Conservation (phyloP, 1,139 yeast genomes). For the Eremothecium gossypii region DNA sequence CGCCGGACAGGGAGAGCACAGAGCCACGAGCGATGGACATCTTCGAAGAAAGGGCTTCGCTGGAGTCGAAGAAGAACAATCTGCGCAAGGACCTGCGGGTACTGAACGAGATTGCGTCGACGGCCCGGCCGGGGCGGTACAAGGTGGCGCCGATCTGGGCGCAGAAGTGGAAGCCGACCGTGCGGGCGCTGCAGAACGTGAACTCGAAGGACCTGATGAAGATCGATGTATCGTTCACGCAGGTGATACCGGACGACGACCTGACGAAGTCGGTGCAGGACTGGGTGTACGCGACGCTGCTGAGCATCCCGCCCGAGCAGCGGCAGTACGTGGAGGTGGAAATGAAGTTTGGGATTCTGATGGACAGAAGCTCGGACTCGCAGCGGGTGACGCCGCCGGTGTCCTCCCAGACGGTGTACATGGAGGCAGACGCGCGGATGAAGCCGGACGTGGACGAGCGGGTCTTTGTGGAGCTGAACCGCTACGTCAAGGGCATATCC, state of each 20-base stretch:
- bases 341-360: slow-evolving; percentile 69
- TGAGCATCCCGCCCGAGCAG: slow-evolving; percentile 50
- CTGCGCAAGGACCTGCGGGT: slow-evolving; percentile 26
- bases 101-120: slow-evolving; percentile 25
- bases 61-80: slow-evolving; percentile 26
- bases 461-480: slow-evolving; percentile 52
- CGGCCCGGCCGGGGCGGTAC: slow-evolving; percentile 54
- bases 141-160: slow-evolving; percentile 75
- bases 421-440: slow-evolving; percentile 49
- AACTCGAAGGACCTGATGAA: slow-evolving; percentile 23
- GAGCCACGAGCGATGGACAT: slow-evolving; percentile 14
- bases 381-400: slow-evolving; percentile 62
- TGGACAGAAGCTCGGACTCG: slow-evolving; percentile 46
- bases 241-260: slow-evolving; percentile 73
- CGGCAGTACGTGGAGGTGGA: slow-evolving; percentile 68
- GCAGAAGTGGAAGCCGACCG: slow-evolving; percentile 53
- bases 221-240: slow-evolving; percentile 46
- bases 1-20: neutral
- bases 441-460: slow-evolving; percentile 63
- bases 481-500: slow-evolving; percentile 47
- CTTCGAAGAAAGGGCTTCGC: slow-evolving; percentile 26
- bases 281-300: slow-evolving; percentile 79
- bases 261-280: slow-evolving; percentile 73
- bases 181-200: slow-evolving; percentile 27
- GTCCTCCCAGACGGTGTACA: slow-evolving; percentile 62